Evolutionary conservation across 371 early-diverging fungal genomes (phyloP), one percentile per base, ranked within the genome.

Genomic region (Zancudomyces culisetae): DNA sequence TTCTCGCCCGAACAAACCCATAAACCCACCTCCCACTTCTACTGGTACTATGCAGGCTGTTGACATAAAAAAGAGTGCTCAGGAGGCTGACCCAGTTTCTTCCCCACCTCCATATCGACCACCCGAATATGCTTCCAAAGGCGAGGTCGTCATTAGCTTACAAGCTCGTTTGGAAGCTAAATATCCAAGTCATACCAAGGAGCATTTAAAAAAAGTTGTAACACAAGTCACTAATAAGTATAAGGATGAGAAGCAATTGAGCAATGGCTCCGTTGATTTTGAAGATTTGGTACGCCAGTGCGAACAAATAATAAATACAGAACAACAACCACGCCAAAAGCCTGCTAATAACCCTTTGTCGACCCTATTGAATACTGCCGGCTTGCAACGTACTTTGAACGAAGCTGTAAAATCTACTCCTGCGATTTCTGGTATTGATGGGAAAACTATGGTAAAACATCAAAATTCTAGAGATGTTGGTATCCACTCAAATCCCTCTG

Each of bases 21-120:
- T n/a, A n/a, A n/a, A n/a, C n/a, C n/a, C n/a, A n/a, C n/a, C n/a
- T n/a, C n/a, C n/a, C n/a, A n/a, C n/a, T n/a, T n/a, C n/a, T n/a
- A n/a, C n/a, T n/a, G n/a, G n/a, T n/a, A n/a, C n/a, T n/a, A n/a
- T n/a, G n/a, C n/a, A n/a, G n/a, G n/a, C n/a, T n/a, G n/a, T n/a
- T n/a, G n/a, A n/a, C n/a, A n/a, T n/a, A n/a, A n/a, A n/a, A n/a
- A n/a, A n/a, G n/a, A n/a, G n/a, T n/a, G n/a, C n/a, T n/a, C n/a
- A n/a, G n/a, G n/a, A n/a, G n/a, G n/a, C n/a, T n/a, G n/a, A n/a
- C n/a, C n/a, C n/a, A n/a, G n/a, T n/a, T n/a, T n/a, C n/a, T n/a
- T n/a, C n/a, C n/a, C 58, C 1, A 56, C 56, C 22, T 47, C 60
- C 30, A 59, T 58, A 29, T 53, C 59, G 1, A 43, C 55, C n/a